phyloP scores from a whole-genome alignment of 2,329 filamentous ascomycete species.

The Pseudocercospora vitis region DNA sequence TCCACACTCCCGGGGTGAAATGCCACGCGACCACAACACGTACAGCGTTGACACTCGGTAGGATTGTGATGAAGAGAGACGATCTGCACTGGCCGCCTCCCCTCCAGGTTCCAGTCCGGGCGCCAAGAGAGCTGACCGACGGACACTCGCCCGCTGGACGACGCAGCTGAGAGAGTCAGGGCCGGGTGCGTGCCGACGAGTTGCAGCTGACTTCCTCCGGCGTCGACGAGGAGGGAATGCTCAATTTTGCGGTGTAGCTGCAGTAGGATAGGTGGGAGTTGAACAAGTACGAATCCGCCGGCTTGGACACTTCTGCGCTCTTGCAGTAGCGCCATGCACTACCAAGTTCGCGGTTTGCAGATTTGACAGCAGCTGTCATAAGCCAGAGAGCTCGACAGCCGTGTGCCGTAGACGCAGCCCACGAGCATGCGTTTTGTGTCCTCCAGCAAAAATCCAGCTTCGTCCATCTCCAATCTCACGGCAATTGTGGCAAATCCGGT shows the following conservation, averaged over 20 bases:
- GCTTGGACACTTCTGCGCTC: background rate
- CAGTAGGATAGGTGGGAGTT: constrained; percentile 2
- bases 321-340: background rate
- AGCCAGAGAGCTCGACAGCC: too few species aligned
- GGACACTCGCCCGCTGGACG: too few species aligned
- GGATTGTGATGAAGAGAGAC: background rate
- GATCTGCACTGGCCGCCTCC: background rate
- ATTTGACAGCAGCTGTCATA: constrained; percentile 1
- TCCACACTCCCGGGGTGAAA: background rate
- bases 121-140: too few species aligned
- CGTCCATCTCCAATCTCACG: background rate
- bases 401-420: too few species aligned
- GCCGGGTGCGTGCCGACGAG: too few species aligned
- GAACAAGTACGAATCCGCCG: background rate
- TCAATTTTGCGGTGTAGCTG: background rate
- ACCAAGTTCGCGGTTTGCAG: background rate
- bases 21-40: background rate
- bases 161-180: too few species aligned
- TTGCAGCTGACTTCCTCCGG: background rate
- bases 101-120: background rate
- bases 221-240: background rate
- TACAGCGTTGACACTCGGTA: background rate
- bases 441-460: background rate
- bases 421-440: background rate
- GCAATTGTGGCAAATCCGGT: background rate